A percentile compares a stretch with the other conserved stretches of the same genome.
These are phyloP conservation scores for Salvia splendens DNA, from an alignment of 257 asterid species.

Conservation along the genomic window DNA sequence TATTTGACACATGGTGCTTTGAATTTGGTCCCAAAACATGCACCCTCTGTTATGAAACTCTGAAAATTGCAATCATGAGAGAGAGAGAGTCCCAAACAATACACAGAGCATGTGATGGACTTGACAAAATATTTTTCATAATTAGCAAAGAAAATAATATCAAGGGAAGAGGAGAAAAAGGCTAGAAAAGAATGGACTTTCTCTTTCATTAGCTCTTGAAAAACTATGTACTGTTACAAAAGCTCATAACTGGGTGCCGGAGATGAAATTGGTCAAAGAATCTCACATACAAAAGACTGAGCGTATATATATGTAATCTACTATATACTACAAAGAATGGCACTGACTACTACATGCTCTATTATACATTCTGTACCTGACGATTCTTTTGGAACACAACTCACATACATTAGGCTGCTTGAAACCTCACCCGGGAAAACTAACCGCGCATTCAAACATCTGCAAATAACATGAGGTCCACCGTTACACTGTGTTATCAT, in stretches of 20 bases:
- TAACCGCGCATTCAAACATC: slow-evolving; percentile 22
- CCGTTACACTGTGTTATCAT: slow-evolving; percentile 40
- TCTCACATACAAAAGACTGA: background rate
- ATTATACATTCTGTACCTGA: slow-evolving; percentile 53
- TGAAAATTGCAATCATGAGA: too few relatives aligned
- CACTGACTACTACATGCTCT: slow-evolving; percentile 44
- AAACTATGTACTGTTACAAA: slow-evolving; percentile 32
- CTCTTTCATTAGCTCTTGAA: slow-evolving; percentile 26
- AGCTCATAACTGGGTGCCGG: slow-evolving; percentile 31
- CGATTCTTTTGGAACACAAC: slow-evolving; percentile 32
- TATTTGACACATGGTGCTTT: too few relatives aligned
- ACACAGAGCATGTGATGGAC: background rate
- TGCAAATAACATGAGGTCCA: slow-evolving; percentile 34
- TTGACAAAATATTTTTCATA: too few relatives aligned
- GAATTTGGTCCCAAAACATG: too few relatives aligned
- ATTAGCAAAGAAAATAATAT: too few relatives aligned
- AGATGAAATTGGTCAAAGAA: background rate
- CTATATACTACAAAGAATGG: slow-evolving; percentile 64
- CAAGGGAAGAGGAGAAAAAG: background rate
- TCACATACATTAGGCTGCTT: slow-evolving; percentile 43
- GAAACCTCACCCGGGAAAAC: background rate
- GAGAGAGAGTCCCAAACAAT: too few relatives aligned
- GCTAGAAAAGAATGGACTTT: background rate
- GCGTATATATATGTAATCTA: background rate
- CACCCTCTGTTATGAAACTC: too few relatives aligned